A percentile compares a stretch with the other conserved stretches of the same genome.
phyloP scores from a whole-genome alignment of 768 basidiomycete species.

The Pleurotus djamor region DNA sequence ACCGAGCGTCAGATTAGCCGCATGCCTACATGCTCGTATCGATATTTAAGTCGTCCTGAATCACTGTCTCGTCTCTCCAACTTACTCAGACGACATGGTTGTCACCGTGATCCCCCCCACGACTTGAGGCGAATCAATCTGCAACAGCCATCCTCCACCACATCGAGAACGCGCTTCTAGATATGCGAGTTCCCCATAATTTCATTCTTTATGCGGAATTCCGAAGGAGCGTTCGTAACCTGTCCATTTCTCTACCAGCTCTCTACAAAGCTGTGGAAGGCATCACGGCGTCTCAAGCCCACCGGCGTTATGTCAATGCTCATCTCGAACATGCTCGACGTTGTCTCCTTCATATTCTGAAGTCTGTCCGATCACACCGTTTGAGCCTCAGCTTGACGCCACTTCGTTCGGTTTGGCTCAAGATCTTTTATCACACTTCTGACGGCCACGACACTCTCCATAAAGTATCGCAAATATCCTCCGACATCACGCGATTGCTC shows the following conservation, averaged over 20 bases:
- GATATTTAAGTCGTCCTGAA: no score
- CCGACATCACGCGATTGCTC: background rate
- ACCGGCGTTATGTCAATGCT: background rate
- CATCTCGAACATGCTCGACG: background rate
- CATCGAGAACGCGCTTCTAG: background rate
- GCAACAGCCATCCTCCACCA: background rate
- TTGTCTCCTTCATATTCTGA: background rate
- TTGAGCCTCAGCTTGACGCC: background rate
- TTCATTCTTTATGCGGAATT: background rate
- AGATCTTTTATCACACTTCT: background rate
- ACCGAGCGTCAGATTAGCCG: no score
- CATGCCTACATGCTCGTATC: no score
- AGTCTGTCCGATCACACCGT: background rate
- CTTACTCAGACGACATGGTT: no score
- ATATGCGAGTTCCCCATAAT: background rate
- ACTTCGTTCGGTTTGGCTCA: background rate
- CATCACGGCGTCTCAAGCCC: background rate
- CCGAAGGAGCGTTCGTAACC: background rate
- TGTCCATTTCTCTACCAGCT: background rate
- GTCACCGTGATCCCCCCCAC: no score
- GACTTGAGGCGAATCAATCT: background rate
- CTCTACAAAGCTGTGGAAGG: background rate
- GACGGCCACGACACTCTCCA: background rate
- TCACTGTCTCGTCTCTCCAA: no score
- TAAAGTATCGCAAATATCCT: background rate